These are phyloP conservation scores for Datisca glomerata DNA, from an alignment of 306 rosid genomes.

Conservation along the genomic window DNA sequence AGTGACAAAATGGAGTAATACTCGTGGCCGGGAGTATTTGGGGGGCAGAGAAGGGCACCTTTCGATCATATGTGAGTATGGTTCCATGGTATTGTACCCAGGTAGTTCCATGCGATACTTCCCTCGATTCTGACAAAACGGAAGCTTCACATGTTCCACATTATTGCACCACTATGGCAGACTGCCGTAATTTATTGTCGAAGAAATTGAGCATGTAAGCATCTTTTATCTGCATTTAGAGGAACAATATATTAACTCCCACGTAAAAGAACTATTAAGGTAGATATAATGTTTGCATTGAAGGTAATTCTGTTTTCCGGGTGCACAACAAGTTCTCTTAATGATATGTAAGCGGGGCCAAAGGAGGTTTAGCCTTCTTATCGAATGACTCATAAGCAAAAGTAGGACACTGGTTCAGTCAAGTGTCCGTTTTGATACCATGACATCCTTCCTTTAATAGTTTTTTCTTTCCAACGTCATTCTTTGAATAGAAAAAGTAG, in stretches of 20 bases:
- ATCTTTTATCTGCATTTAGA: conserved; percentile 72
- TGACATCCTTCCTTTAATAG: too few relatives aligned
- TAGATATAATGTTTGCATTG: too few relatives aligned
- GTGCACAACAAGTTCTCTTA: too few relatives aligned
- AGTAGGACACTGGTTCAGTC: too few relatives aligned
- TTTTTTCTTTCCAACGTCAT: too few relatives aligned
- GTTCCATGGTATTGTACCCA: conserved; percentile 61
- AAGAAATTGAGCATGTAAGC: conserved; percentile 80
- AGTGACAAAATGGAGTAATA: too few relatives aligned
- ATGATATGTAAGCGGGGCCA: too few relatives aligned
- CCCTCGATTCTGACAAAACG: conserved; percentile 75
- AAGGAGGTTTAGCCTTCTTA: too few relatives aligned
- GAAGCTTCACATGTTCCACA: conserved; percentile 58
- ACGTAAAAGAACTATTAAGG: not conserved
- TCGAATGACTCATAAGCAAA: too few relatives aligned
- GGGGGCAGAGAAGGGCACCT: conserved; percentile 75
- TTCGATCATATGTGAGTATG: conserved; percentile 79
- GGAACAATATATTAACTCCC: conserved; percentile 5
- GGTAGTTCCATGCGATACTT: conserved; percentile 80
- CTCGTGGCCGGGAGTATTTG: conserved; percentile 38
- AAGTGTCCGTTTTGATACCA: too few relatives aligned
- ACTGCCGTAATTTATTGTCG: conserved; percentile 65
- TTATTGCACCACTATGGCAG: conserved; percentile 88
- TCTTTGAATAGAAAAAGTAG: not conserved
- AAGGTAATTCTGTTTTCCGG: too few relatives aligned